Evolutionary conservation across 2,329 filamentous ascomycete genomes (phyloP).

Genomic region (Fusarium vanettenii): DNA sequence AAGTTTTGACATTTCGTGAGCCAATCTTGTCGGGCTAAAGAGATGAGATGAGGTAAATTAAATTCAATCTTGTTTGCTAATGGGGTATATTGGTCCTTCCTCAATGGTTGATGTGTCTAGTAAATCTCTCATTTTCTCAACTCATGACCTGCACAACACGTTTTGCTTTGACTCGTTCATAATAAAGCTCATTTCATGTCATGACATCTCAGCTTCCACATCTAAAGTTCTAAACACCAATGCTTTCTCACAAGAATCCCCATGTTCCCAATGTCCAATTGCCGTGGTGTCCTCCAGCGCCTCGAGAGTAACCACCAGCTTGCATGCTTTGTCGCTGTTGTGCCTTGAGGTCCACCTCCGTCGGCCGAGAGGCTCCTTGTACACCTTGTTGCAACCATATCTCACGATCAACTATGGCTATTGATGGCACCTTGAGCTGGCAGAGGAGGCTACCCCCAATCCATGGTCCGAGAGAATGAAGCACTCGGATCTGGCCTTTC

Average conservation of each 20-base stretch:
- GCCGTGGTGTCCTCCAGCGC: conserved; percentile 52
- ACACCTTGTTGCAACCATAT: conserved; percentile 76
- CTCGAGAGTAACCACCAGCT: conserved; percentile 59
- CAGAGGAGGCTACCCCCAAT: conserved; percentile 77
- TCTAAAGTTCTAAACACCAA: neutral
- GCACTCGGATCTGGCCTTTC: conserved; percentile 71
- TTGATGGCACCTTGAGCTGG: conserved; percentile 74
- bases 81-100: conserved; percentile 25
- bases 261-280: conserved; percentile 74
- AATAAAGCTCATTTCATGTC: conserved; percentile 13
- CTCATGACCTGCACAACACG: neutral
- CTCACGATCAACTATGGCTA: conserved; percentile 78
- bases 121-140: conserved; percentile 5
- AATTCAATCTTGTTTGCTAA: neutral
- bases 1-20: neutral
- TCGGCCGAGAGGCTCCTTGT: conserved; percentile 68
- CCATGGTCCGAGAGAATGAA: conserved; percentile 80
- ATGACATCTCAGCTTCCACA: neutral
- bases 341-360: conserved; percentile 68
- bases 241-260: conserved; percentile 59
- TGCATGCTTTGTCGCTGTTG: conserved; percentile 75
- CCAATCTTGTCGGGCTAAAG: neutral
- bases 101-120: conserved; percentile 3
- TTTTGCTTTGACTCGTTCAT: neutral
- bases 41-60: conserved; percentile 4